These are phyloP conservation scores for Leccinum ochraceum DNA, from an alignment of 768 basidiomycete species.

Conservation along the genomic window DNA sequence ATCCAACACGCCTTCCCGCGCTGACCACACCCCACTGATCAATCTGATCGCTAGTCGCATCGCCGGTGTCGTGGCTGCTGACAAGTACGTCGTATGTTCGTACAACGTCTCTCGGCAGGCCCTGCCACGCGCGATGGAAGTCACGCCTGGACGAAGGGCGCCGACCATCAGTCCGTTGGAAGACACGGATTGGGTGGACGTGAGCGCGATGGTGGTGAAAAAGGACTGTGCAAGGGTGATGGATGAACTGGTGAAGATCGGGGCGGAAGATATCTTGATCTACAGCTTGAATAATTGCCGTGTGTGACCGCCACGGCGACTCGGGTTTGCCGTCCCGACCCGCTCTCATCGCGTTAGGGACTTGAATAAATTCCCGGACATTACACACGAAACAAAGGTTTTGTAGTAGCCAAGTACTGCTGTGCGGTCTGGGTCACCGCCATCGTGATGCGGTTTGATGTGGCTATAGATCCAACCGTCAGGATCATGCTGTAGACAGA, in stretches of 20 bases:
- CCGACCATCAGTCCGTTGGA: conserved; percentile 89
- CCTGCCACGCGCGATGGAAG: conserved; percentile 57
- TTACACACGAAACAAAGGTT: background rate
- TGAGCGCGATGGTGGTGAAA: conserved; percentile 92
- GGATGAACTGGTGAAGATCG: conserved; percentile 80
- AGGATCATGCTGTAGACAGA: background rate
- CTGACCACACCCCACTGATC: conserved; percentile 66
- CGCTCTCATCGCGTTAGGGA: background rate
- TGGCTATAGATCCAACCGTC: background rate
- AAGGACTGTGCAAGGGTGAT: conserved; percentile 77
- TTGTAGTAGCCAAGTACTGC: background rate
- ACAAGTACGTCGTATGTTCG: conserved; percentile 85
- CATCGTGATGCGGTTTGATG: background rate
- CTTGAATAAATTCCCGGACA: background rate
- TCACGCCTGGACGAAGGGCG: conserved; percentile 90
- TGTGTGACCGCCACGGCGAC: conserved; percentile 45
- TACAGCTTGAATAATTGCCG: conserved; percentile 93
- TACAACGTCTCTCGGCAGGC: conserved; percentile 82
- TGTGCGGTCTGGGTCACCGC: too few species aligned
- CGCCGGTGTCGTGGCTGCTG: conserved; percentile 87
- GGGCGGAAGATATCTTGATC: conserved; percentile 89
- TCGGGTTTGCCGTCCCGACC: background rate
- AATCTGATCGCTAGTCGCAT: conserved; percentile 83
- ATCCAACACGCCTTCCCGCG: conserved; percentile 63
- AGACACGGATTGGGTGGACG: conserved; percentile 83